These are phyloP conservation scores for Pleurotus pulmonarius DNA, from an alignment of 768 basidiomycete genomes.

Conservation along the genomic window DNA sequence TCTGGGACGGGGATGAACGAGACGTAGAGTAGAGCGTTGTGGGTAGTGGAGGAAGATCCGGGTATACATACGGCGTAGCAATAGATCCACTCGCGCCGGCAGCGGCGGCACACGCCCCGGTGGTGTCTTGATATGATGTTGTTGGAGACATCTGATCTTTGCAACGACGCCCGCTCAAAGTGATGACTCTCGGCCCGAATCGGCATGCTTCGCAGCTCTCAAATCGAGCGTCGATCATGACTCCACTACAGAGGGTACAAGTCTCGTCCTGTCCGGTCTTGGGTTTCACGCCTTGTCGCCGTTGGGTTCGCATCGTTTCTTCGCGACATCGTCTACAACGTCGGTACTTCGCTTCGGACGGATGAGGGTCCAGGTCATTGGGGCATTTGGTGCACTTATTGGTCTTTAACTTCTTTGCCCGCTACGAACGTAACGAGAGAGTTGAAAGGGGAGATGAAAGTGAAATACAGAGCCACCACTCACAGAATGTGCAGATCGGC, in stretches of 20 bases:
- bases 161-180: neutral
- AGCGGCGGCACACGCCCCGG: neutral
- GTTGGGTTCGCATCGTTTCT: neutral
- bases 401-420: no score
- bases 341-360: neutral
- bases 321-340: constrained; percentile 4
- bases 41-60: no score
- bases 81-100: no score
- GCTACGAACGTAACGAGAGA: no score
- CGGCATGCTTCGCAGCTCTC: neutral
- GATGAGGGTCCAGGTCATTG: neutral
- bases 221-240: neutral
- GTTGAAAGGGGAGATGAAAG: neutral
- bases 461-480: neutral
- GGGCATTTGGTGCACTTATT: neutral
- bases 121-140: neutral
- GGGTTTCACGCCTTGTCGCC: neutral
- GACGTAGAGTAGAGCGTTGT: neutral
- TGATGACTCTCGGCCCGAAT: neutral
- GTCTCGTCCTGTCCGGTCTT: neutral
- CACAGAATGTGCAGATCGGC: neutral
- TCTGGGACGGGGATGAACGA: neutral
- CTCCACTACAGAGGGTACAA: neutral
- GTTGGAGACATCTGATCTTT: neutral
- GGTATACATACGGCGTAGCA: no score